Base-by-base conservation (phyloP, 2,329 filamentous ascomycete species). In the Sporothrix protearum region DNA sequence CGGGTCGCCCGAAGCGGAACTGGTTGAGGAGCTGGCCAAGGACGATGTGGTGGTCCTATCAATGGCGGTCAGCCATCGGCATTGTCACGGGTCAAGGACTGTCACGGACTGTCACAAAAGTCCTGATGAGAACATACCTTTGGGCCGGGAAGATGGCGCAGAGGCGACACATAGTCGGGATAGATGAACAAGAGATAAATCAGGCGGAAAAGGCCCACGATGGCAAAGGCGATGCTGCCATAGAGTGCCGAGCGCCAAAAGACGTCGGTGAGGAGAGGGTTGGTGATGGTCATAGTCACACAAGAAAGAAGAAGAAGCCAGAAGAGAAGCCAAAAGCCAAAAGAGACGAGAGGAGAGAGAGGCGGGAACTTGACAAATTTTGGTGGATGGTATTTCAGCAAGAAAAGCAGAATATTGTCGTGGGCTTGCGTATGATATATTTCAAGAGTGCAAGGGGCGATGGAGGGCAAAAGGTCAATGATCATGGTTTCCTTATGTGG, bases 11-110 rank as follows among this genome's bases (percentile, higher is more conserved):
- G 0, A 71, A 53, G 3, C 66, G 59, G 47, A 70, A 73, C 53
- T 72, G 71, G 47, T 74, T 73, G 1, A 72, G 36, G 6, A 66
- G 49, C 19, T 74, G 73, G 9, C 73, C 73, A 2, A 74, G n/a
- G 16, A 73, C 16, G 19, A 73, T 53, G 33, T 74, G 72, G 55
- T 74, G 71, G 55, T 72, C 72, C 72, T 73, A 33, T 19, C 4
- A 2, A 19, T n/a, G n/a, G n/a, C n/a, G n/a, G n/a, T n/a, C n/a
- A n/a, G n/a, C n/a, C n/a, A n/a, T n/a, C n/a, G n/a, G n/a, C 4
- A 36, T 69, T 22, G 57, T 36, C 49, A 33, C 8, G 3, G 6
- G 30, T 39, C 30, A 61, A 6, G 19, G n/a, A n/a, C 2, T 14
- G n/a, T 39, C 12, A 33, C 28, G 39, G 16, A 14, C n/a, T n/a